phyloP scores from a whole-genome alignment of 1,284 basidiomycete genomes.

The Xerocomus minutiporus region DNA sequence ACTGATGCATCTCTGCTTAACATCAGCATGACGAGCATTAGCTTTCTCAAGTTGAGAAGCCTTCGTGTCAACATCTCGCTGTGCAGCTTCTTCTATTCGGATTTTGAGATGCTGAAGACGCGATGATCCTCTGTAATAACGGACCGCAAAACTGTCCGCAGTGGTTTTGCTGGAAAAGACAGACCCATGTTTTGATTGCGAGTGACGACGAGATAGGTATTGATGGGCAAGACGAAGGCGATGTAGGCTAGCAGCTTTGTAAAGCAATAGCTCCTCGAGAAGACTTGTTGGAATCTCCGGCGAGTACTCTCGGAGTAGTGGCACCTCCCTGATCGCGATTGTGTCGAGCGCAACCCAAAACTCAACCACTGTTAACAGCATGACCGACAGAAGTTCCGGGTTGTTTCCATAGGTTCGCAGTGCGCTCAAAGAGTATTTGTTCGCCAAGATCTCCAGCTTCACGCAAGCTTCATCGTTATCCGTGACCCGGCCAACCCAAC shows the following conservation, averaged over 20 bases:
- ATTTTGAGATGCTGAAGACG: slow-evolving; percentile 22
- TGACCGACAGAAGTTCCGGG: slow-evolving; percentile 41
- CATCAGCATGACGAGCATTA: slow-evolving; percentile 17
- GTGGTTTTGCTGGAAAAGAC: slow-evolving; percentile 24
- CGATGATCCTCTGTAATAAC: slow-evolving; percentile 25
- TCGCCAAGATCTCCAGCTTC: slow-evolving; percentile 24
- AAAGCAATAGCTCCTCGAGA: slow-evolving; percentile 39
- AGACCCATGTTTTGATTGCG: slow-evolving; percentile 4
- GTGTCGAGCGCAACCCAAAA: slow-evolving; percentile 37
- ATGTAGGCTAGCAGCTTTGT: slow-evolving; percentile 22
- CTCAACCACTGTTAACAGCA: slow-evolving; percentile 40
- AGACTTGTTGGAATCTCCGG: slow-evolving; percentile 39
- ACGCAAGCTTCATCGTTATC: slow-evolving; percentile 13
- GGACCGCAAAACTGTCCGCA: slow-evolving; percentile 26
- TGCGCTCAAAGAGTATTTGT: slow-evolving; percentile 32
- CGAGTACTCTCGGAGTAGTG: slow-evolving; percentile 39
- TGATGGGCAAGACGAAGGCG: slow-evolving; percentile 16
- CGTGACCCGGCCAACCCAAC: slow-evolving; percentile 26
- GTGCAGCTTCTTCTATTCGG: slow-evolving; percentile 29
- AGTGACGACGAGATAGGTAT: slow-evolving; percentile 26
- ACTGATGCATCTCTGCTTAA: slow-evolving; percentile 7
- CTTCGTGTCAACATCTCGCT: slow-evolving; percentile 15
- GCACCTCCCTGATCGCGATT: slow-evolving; percentile 29
- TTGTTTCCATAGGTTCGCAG: slow-evolving; percentile 28
- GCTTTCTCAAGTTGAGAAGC: slow-evolving; percentile 23